These are phyloP conservation scores for Coffea humblotiana DNA, from an alignment of 305 asterid species.

Conservation along the genomic window DNA sequence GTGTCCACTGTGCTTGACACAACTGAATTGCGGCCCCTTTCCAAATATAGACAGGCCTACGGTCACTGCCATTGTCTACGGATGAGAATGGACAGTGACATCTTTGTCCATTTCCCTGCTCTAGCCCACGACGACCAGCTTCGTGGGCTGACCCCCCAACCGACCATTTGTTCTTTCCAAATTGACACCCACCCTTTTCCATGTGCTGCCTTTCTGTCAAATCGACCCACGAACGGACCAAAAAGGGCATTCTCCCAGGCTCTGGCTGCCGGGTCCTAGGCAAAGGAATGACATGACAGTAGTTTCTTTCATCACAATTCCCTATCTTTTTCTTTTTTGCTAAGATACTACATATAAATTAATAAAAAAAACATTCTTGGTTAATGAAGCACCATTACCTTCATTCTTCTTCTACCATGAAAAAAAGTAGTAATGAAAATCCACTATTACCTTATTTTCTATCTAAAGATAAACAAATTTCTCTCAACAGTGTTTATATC, in stretches of 20 bases:
- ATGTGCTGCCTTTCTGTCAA: not conserved
- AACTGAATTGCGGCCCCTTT: not conserved
- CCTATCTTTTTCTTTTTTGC: not conserved
- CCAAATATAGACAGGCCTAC: not conserved
- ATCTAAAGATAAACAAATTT: no score
- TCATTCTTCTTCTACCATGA: no score
- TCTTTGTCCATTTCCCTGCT: constrained; percentile 1
- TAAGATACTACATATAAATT: no score
- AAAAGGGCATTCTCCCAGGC: not conserved
- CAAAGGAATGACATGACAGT: not conserved
- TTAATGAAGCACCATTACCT: no score
- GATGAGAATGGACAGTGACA: not conserved
- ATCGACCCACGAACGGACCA: not conserved
- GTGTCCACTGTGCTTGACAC: not conserved
- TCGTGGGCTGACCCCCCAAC: not conserved
- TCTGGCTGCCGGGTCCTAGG: not conserved
- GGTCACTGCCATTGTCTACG: no score
- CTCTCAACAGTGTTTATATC: no score
- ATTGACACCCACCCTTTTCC: not conserved
- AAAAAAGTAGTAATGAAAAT: no score
- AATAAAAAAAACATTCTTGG: no score
- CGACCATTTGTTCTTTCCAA: not conserved
- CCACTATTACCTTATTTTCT: no score
- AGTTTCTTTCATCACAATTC: not conserved
- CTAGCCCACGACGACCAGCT: not conserved